Percentiles rank a stretch among this genome's conserved stretches.
phyloP scores from a whole-genome alignment of 2,329 filamentous ascomycete species.

The Fusarium sp. region DNA sequence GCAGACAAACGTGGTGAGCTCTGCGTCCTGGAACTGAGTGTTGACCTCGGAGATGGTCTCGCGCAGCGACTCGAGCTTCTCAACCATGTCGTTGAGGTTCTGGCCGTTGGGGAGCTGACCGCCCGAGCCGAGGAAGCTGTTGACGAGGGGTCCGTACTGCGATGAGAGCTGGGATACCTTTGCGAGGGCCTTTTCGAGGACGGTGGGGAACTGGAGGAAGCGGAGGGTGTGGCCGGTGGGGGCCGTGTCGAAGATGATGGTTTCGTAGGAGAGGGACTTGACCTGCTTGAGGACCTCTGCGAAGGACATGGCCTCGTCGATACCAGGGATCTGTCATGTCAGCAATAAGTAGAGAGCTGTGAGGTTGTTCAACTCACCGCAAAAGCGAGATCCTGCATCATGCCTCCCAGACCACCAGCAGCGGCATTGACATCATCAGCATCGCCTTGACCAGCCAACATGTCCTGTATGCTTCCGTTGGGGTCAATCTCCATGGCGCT shows the following conservation, averaged over 20 bases:
- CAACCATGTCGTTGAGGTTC: conserved; percentile 89
- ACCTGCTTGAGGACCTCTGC: conserved; percentile 99
- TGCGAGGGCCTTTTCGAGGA: conserved; percentile 97
- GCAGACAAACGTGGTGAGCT: conserved; percentile 96
- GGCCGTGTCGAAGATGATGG: conserved; percentile 98
- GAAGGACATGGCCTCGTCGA: conserved; percentile 99
- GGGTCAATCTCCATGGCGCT: conserved; percentile 99
- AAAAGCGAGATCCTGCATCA: conserved; percentile 99
- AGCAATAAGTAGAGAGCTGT: neutral
- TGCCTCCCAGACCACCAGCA: conserved; percentile 82
- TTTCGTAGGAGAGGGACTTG: conserved; percentile 98
- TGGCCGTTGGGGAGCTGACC: conserved; percentile 87
- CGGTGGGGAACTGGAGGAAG: conserved; percentile 97
- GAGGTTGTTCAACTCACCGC: conserved; percentile 68
- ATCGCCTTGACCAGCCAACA: conserved; percentile 82
- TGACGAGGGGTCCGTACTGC: conserved; percentile 96
- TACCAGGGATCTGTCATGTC: conserved; percentile 83
- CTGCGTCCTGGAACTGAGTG: conserved; percentile 96
- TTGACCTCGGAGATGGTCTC: conserved; percentile 97
- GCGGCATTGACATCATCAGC: conserved; percentile 75
- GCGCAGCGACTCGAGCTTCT: conserved; percentile 93
- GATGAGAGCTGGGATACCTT: conserved; percentile 94
- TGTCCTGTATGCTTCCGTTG: conserved; percentile 96
- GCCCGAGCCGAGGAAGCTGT: conserved; percentile 87
- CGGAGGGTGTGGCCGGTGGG: conserved; percentile 98